These are phyloP conservation scores for Ophidiomyces ophidiicola DNA, from an alignment of 2,329 filamentous ascomycete genomes.

Conservation along the genomic window DNA sequence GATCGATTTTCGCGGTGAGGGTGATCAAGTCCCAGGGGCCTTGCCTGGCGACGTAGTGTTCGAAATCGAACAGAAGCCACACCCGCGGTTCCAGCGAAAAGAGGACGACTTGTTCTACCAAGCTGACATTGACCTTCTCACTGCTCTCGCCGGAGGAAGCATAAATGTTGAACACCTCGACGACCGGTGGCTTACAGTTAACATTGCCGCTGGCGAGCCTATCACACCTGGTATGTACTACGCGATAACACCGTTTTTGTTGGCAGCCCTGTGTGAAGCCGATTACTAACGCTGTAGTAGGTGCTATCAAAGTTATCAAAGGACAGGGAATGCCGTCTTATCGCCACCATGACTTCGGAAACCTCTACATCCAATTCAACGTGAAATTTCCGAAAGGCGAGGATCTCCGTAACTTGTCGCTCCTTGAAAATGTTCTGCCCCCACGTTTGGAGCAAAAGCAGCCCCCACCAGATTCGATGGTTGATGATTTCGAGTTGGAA, in stretches of 20 bases:
- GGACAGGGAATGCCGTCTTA: conserved; percentile 96
- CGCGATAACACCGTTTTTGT: background rate
- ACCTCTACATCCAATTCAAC: conserved; percentile 93
- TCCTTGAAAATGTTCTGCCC: conserved; percentile 76
- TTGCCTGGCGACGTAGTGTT: conserved; percentile 94
- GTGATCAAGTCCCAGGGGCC: conserved; percentile 87
- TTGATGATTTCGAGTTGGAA: conserved; percentile 76
- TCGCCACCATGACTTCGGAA: conserved; percentile 88
- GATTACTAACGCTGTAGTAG: conserved; percentile 36
- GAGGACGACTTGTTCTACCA: conserved; percentile 94
- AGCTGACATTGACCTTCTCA: conserved; percentile 89
- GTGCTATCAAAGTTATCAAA: conserved; percentile 81
- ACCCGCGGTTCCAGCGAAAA: conserved; percentile 85
- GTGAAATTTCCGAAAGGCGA: conserved; percentile 88
- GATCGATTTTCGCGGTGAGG: conserved; percentile 93
- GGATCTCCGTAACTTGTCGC: conserved; percentile 56
- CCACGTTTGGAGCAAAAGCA: conserved; percentile 51
- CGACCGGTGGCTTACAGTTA: conserved; percentile 88
- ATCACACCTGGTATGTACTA: conserved; percentile 67
- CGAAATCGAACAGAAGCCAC: conserved; percentile 99
- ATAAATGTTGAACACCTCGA: conserved; percentile 94
- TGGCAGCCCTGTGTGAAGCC: too few relatives aligned
- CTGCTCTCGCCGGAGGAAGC: conserved; percentile 79
- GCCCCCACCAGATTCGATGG: conserved; percentile 76
- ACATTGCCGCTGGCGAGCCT: conserved; percentile 86